Evolutionary conservation across 2,329 filamentous ascomycete species (phyloP).

Genomic region (Ophiostoma novo-ulmi): DNA sequence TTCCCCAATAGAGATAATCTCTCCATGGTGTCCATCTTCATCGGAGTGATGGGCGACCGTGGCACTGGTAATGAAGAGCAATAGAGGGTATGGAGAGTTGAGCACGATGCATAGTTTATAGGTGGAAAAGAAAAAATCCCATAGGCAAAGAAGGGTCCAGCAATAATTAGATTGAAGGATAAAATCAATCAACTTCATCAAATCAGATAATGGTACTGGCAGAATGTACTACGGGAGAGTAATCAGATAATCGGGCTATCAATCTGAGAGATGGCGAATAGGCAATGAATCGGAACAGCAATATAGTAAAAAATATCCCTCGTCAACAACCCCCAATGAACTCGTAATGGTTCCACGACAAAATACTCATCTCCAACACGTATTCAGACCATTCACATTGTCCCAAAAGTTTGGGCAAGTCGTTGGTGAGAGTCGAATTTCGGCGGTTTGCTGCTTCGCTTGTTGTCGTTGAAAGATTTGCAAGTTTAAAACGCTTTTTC

Average conservation of each 20-base stretch:
- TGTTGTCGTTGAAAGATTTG: conserved; percentile 2
- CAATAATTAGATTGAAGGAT: background rate
- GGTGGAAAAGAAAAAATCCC: background rate
- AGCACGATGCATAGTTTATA: background rate
- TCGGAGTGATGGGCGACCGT: background rate
- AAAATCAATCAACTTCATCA: background rate
- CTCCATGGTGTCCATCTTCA: background rate
- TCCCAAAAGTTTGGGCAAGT: background rate
- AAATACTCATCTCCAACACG: background rate
- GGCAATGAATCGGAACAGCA: background rate
- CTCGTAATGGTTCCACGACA: background rate
- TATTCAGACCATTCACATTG: background rate
- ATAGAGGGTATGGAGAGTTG: background rate
- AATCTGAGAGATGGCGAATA: background rate
- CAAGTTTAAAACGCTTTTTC: background rate
- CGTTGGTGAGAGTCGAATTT: background rate
- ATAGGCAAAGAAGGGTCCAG: background rate
- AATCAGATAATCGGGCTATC: background rate
- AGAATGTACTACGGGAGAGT: background rate
- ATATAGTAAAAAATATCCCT: background rate
- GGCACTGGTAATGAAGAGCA: background rate
- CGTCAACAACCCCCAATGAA: background rate
- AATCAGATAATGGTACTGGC: background rate
- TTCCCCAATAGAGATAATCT: background rate
- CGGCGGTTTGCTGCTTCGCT: background rate